Percentiles rank a stretch among this genome's conserved stretches.
phyloP scores from a whole-genome alignment of 306 rosid genomes.

The Rosa rugosa region DNA sequence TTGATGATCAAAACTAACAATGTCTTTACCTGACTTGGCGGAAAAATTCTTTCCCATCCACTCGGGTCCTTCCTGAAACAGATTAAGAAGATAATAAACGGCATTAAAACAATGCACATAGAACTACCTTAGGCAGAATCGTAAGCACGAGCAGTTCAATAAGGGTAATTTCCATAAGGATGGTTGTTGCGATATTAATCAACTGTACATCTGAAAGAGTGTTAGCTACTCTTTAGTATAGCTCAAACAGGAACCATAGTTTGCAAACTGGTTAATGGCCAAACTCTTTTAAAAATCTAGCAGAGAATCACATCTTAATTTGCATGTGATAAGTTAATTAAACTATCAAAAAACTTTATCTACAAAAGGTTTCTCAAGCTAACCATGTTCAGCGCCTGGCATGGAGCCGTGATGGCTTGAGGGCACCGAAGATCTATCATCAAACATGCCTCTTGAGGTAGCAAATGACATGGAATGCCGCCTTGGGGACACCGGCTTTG shows the following conservation, averaged over 20 bases:
- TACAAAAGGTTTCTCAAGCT: conserved; percentile 23
- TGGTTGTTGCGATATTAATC: background rate
- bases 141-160: background rate
- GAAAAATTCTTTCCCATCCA: conserved; percentile 93
- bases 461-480: conserved; percentile 71
- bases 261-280: background rate
- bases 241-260: background rate
- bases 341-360: background rate
- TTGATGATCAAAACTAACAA: conserved; percentile 15
- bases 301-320: background rate
- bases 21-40: conserved; percentile 88
- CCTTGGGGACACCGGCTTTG: conserved; percentile 80
- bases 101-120: background rate
- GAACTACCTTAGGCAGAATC: background rate
- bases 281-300: background rate
- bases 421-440: conserved; percentile 49
- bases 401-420: conserved; percentile 50
- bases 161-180: background rate
- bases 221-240: background rate
- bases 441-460: conserved; percentile 64
- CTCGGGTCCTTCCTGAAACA: conserved; percentile 71
- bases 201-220: background rate
- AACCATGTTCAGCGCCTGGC: conserved; percentile 57
- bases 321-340: background rate
- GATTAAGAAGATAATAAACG: conserved; percentile 7